Evolutionary conservation across 2,329 filamentous ascomycete genomes (phyloP).

Genomic region (Clonostachys byssicola): DNA sequence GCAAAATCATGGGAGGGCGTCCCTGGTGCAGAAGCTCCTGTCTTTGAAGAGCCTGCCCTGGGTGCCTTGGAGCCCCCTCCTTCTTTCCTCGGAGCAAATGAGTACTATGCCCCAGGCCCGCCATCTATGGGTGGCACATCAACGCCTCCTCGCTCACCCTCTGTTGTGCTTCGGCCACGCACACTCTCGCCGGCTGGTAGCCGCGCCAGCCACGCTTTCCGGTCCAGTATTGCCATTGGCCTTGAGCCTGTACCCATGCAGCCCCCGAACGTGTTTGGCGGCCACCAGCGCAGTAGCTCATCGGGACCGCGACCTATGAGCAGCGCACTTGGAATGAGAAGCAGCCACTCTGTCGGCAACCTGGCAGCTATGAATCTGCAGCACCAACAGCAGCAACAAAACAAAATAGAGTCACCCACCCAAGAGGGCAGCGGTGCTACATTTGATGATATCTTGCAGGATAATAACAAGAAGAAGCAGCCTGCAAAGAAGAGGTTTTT

Average conservation of each 20-base stretch:
- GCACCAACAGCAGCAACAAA: conserved; percentile 1
- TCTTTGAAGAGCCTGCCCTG: conserved; percentile 23
- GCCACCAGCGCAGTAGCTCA: conserved; percentile 27
- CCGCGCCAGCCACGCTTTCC: conserved; percentile 23
- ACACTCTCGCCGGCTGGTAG: conserved; percentile 26
- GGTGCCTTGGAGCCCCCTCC: conserved; percentile 31
- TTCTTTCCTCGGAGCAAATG: conserved; percentile 17
- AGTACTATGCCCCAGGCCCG: conserved; percentile 6
- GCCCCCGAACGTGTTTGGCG: conserved; percentile 17
- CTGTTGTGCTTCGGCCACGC: conserved; percentile 25
- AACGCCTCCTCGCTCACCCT: conserved; percentile 21
- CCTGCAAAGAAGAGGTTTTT: conserved; percentile 31
- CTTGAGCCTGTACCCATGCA: conserved; percentile 35
- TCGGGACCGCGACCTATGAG: conserved; percentile 22
- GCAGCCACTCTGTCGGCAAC: conserved; percentile 24
- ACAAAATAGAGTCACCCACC: too few relatives aligned
- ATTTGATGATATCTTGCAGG: conserved; percentile 43
- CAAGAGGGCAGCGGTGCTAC: conserved; percentile 27
- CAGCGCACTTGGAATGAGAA: conserved; percentile 20
- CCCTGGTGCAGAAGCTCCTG: conserved; percentile 16
- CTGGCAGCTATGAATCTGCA: conserved; percentile 16
- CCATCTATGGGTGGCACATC: conserved; percentile 12
- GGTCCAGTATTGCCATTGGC: conserved; percentile 37
- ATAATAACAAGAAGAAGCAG: conserved; percentile 19
- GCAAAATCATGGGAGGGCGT: conserved; percentile 44